phyloP scores from a whole-genome alignment of 129 eudicot species.

The Helianthus tuberosus region DNA sequence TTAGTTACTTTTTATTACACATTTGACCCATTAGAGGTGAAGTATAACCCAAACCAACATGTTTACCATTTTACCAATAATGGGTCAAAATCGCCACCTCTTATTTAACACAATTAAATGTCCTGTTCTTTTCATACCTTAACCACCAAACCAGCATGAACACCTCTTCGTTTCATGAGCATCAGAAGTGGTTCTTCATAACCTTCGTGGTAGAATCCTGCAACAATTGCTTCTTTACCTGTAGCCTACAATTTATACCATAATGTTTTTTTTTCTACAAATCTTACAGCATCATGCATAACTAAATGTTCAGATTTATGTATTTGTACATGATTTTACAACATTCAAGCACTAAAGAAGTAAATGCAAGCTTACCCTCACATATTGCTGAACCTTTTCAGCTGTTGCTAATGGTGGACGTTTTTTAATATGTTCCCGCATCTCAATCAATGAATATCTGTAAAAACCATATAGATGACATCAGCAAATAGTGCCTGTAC shows the following conservation, averaged over 20 bases:
- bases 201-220: slow-evolving; percentile 98
- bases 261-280: not conserved
- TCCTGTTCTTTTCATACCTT: slow-evolving; percentile 50
- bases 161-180: slow-evolving; percentile 99
- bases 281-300: slow-evolving; percentile 14
- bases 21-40: not conserved
- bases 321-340: slow-evolving; percentile 13
- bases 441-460: slow-evolving; percentile 84
- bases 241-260: slow-evolving; percentile 51
- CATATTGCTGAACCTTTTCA: slow-evolving; percentile 94
- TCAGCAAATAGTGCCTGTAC: not conserved
- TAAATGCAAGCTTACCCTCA: slow-evolving; percentile 60
- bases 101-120: not conserved
- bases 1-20: no score
- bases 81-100: no score
- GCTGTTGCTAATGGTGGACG: slow-evolving; percentile 98
- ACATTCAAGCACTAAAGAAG: not conserved
- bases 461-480: slow-evolving; percentile 17
- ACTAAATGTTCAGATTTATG: slow-evolving; percentile 7
- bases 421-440: slow-evolving; percentile 98
- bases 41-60: not conserved
- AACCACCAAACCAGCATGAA: slow-evolving; percentile 91
- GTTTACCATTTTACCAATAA: not conserved
- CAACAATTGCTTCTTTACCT: slow-evolving; percentile 91
- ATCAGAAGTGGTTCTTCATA: slow-evolving; percentile 94